A percentile compares a stretch with the other conserved stretches of the same genome.
phyloP scores from a whole-genome alignment of 208 protist species.

The Leishmania arabica region DNA sequence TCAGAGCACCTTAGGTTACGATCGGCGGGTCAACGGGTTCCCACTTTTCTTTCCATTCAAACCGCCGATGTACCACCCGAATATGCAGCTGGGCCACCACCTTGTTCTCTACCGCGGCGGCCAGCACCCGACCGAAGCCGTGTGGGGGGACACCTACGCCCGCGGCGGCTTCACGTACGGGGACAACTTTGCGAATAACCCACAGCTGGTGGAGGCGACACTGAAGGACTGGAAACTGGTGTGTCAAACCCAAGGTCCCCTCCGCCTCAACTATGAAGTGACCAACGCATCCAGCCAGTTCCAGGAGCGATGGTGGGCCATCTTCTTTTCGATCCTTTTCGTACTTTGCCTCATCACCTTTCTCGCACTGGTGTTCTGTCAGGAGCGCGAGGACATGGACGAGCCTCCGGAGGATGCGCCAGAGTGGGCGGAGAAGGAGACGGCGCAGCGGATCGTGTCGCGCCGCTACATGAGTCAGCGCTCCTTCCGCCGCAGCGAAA shows the following conservation, averaged over 20 bases:
- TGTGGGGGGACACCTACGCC: conserved; percentile 29
- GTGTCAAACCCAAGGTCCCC: conserved; percentile 29
- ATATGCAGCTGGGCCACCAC: conserved; percentile 16
- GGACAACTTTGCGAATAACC: neutral
- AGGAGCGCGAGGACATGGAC: conserved; percentile 56
- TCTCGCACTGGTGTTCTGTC: conserved; percentile 30
- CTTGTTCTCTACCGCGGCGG: conserved; percentile 13
- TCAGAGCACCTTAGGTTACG: neutral
- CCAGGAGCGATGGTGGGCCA: conserved; percentile 34
- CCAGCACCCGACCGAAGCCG: neutral
- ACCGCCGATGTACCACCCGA: neutral
- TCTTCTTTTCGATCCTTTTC: conserved; percentile 31
- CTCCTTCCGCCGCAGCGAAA: conserved; percentile 9
- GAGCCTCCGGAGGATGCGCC: conserved; percentile 44
- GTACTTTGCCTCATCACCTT: conserved; percentile 31
- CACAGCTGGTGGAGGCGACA: neutral
- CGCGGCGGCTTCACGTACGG: conserved; percentile 35
- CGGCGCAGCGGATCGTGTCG: conserved; percentile 12
- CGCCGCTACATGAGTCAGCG: conserved; percentile 33
- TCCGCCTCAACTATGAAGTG: conserved; percentile 21
- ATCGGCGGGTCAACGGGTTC: conserved; percentile 10
- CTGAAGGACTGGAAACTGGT: conserved; percentile 15
- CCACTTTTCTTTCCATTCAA: conserved; percentile 1
- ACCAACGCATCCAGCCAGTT: conserved; percentile 7
- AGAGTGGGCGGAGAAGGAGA: conserved; percentile 40